Evolutionary conservation across 1,284 basidiomycete species (phyloP).

Genomic region (Xerocomus minutiporus): DNA sequence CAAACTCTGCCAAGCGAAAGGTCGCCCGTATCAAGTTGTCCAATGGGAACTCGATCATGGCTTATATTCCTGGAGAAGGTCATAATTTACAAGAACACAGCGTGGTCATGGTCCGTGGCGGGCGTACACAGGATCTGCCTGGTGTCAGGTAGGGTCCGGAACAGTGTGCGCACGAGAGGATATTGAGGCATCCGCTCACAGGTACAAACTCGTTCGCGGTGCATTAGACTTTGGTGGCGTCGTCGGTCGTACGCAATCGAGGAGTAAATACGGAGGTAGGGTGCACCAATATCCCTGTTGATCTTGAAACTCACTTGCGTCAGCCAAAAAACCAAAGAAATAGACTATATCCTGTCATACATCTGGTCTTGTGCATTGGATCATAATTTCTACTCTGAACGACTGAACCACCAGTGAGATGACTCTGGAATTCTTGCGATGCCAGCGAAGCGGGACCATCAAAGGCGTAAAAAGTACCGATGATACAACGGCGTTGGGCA

Average conservation of each 20-base stretch:
- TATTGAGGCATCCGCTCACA: constrained; percentile 32
- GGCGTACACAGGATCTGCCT: constrained; percentile 94
- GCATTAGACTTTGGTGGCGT: constrained; percentile 91
- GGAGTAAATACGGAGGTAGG: constrained; percentile 94
- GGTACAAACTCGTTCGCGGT: constrained; percentile 94
- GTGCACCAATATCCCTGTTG: constrained; percentile 16
- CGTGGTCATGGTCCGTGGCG: constrained; percentile 91
- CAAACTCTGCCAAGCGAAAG: constrained; percentile 98
- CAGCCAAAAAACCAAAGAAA: constrained; percentile 85
- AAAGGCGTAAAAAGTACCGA: no score
- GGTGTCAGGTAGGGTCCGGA: constrained; percentile 76
- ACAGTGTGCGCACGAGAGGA: neutral
- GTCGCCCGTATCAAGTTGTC: constrained; percentile 91
- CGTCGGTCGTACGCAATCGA: constrained; percentile 72
- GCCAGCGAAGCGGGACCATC: no score
- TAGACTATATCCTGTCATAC: constrained; percentile 27
- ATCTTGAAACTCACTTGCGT: constrained; percentile 20
- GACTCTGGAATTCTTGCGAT: no score
- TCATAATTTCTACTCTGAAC: constrained; percentile 1
- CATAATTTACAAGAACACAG: constrained; percentile 98
- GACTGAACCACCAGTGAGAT: no score
- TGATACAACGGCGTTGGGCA: no score
- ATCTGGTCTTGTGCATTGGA: neutral
- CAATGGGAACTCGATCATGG: constrained; percentile 86
- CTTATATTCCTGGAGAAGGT: constrained; percentile 96